Conservation (phyloP, 495 filamentous ascomycete species). For the Daldinia vernicosa region DNA sequence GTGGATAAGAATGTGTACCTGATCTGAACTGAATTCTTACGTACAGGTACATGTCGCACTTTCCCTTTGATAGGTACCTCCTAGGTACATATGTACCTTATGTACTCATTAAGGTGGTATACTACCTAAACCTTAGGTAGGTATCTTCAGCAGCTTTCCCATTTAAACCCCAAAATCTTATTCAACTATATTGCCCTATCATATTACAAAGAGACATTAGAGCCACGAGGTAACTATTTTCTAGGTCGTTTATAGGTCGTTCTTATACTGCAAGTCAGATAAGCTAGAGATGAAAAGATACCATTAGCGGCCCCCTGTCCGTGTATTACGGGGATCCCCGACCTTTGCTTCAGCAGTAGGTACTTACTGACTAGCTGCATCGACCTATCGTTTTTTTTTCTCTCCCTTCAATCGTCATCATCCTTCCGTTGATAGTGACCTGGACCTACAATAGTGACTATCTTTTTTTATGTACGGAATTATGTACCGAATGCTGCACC, state of each 20-base stretch:
- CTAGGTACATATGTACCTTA: not conserved
- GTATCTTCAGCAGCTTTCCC: not conserved
- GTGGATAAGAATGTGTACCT: not conserved
- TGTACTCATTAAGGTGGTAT: not conserved
- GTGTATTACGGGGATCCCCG: constrained; percentile 33
- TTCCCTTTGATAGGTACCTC: not conserved
- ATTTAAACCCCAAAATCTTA: not conserved
- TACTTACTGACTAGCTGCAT: constrained; percentile 15
- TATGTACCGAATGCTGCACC: not conserved
- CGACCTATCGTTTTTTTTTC: constrained; percentile 18
- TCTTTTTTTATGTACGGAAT: not conserved
- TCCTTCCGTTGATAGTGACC: not conserved
- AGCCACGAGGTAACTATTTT: not conserved
- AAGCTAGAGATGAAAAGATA: constrained; percentile 4
- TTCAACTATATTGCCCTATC: constrained; percentile 1
- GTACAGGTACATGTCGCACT: not conserved
- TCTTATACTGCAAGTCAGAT: constrained; percentile 23
- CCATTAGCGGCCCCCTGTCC: not conserved
- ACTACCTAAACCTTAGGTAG: too few species aligned
- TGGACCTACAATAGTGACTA: not conserved
- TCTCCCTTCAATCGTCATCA: not conserved
- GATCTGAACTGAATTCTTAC: not conserved
- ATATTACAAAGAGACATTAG: not conserved
- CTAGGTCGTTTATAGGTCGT: constrained; percentile 13
- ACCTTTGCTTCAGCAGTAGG: constrained; percentile 26